These are phyloP conservation scores for Microdochium paspali DNA, from an alignment of 2,329 filamentous ascomycete genomes.

Conservation along the genomic window DNA sequence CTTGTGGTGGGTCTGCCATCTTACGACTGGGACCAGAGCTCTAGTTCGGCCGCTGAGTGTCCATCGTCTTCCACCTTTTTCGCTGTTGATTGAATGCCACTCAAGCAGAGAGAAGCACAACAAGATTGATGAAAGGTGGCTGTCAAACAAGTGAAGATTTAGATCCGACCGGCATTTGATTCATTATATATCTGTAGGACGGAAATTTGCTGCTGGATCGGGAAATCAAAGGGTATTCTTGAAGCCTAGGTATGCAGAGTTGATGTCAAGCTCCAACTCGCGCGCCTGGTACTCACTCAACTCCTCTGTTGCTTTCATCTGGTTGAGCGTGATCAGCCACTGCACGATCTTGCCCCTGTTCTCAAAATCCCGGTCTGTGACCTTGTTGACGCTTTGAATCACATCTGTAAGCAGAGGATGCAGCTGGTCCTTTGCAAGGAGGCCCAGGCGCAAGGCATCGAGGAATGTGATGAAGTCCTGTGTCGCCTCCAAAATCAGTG, in stretches of 20 bases:
- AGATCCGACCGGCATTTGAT: too few species aligned
- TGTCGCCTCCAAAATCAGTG: slow-evolving; percentile 79
- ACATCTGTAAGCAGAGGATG: slow-evolving; percentile 91
- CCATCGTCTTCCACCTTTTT: background rate
- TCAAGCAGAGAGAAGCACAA: too few species aligned
- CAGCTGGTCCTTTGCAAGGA: slow-evolving; percentile 91
- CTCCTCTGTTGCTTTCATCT: slow-evolving; percentile 94
- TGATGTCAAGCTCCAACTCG: slow-evolving; percentile 87
- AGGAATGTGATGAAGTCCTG: slow-evolving; percentile 99
- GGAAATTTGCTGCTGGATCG: too few species aligned
- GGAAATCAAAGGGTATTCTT: slow-evolving; percentile 45
- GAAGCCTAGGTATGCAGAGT: slow-evolving; percentile 89
- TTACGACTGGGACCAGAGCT: too few species aligned
- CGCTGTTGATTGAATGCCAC: background rate
- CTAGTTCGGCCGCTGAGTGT: too few species aligned
- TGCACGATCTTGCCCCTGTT: slow-evolving; percentile 95
- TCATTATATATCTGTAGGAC: too few species aligned
- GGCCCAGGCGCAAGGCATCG: slow-evolving; percentile 84
- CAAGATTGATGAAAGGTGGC: background rate
- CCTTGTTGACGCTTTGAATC: slow-evolving; percentile 94
- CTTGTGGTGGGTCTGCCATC: background rate
- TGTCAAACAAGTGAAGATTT: background rate
- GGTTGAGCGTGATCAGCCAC: slow-evolving; percentile 94
- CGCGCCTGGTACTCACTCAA: slow-evolving; percentile 77
- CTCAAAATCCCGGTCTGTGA: slow-evolving; percentile 91